Evolutionary conservation across 2,329 filamentous ascomycete genomes (phyloP).

Genomic region (Allantophomopsis lycopodina): DNA sequence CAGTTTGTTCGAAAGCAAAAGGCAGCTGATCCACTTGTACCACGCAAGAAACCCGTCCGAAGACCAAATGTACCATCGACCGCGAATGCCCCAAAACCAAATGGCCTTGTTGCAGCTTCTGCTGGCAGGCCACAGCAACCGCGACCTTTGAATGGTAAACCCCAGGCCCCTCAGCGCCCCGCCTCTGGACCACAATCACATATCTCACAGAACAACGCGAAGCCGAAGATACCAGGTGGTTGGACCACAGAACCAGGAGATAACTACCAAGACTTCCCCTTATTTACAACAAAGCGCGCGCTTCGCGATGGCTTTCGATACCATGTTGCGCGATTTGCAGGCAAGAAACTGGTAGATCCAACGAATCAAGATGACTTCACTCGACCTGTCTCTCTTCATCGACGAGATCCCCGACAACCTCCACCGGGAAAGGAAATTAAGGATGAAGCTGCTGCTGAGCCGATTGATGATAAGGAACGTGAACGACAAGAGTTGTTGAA

Average conservation of each 20-base stretch:
- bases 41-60: conserved; percentile 36
- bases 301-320: conserved; percentile 69
- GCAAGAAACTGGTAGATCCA: conserved; percentile 52
- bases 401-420: conserved; percentile 68
- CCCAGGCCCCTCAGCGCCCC: background rate
- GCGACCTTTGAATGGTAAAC: background rate
- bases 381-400: conserved; percentile 75
- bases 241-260: conserved; percentile 39
- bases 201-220: conserved; percentile 21
- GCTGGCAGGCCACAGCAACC: conserved; percentile 2
- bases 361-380: conserved; percentile 66
- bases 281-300: conserved; percentile 73
- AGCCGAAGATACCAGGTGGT: conserved; percentile 34
- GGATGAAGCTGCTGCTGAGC: conserved; percentile 30
- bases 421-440: conserved; percentile 51
- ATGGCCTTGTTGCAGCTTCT: conserved; percentile 7
- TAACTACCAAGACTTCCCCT: conserved; percentile 41
- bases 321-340: conserved; percentile 68
- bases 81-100: conserved; percentile 7
- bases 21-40: conserved; percentile 47
- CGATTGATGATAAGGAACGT: conserved; percentile 40
- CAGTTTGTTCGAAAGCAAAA: conserved; percentile 32
- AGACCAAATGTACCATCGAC: conserved; percentile 18
- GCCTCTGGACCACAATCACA: background rate
- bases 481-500: conserved; percentile 56